Evolutionary conservation across 2,329 filamentous ascomycete genomes (phyloP), one percentile per base, ranked within the genome.

Genomic region (Plenodomus biglobosus): DNA sequence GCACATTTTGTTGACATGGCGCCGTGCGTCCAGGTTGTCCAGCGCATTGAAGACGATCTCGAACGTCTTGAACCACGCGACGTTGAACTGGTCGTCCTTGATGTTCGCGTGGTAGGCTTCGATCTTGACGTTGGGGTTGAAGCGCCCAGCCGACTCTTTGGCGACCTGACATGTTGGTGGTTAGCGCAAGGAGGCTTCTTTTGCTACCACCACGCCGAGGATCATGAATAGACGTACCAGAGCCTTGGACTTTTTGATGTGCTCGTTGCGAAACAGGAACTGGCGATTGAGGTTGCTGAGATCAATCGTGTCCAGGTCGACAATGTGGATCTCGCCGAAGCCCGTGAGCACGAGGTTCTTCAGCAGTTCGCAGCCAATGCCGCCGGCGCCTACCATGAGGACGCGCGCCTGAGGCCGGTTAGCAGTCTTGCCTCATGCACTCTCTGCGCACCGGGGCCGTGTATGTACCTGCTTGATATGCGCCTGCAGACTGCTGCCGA

Each of bases 1-100:
- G 64, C 94, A 97, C 94, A 99, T 97, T 71, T 86, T 88, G 72
- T 99, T 99, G 56, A 97, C 94, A 77, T 97, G 92, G 42, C 92
- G 85, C 58, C 94, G 81, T 18, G 94, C 94, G 48, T 96, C 92
- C 21, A 99, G 78, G 61, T 99, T 99, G 73, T 99, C 94, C 34
- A 99, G 80, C 42, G 94, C 94, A 73, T 99, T 99, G 79, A 99
- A 97, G 8, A 96, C 92, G 20, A 97, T 76, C 40, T 80, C 80
- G 70, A 97, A 99, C 7, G 78, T 74, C 59, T 83, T 80, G 69
- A 96, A 99, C 89, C 92, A 99, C 41, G 86, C 83, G 46, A 96
- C 83, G 61, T 87, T 88, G 76, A 97, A 99, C 55, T 87, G 80
- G 6, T 80, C 65, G 55, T 97, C 92, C 73, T 96, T 97, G 75